These are phyloP conservation scores for Aureobasidium sp. DNA, from an alignment of 2,329 filamentous ascomycete genomes.

Conservation along the genomic window DNA sequence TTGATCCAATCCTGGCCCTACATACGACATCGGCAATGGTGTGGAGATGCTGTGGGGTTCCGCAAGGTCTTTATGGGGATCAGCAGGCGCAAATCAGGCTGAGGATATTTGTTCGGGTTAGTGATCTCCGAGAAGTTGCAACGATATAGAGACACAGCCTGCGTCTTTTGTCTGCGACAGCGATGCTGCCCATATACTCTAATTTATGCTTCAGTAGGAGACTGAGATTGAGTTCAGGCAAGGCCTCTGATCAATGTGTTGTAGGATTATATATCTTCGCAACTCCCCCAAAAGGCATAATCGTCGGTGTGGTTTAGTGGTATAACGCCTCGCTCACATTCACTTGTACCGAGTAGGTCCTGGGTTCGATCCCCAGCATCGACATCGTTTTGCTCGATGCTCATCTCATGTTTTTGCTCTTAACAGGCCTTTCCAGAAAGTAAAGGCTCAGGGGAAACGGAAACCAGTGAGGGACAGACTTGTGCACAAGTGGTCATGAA, in stretches of 20 bases:
- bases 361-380: slow-evolving; percentile 26
- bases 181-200: too few species aligned
- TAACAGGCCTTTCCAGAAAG: too few species aligned
- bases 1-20: neutral
- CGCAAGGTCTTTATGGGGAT: neutral
- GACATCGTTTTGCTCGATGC: slow-evolving; percentile 6
- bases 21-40: neutral
- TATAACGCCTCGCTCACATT: slow-evolving; percentile 27
- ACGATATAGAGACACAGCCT: too few species aligned
- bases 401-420: neutral
- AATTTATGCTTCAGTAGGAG: too few species aligned
- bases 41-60: neutral
- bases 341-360: slow-evolving; percentile 23
- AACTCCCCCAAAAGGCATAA: too few species aligned
- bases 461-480: too few species aligned
- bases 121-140: neutral
- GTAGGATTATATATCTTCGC: too few species aligned
- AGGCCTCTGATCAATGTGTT: too few species aligned
- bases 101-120: neutral
- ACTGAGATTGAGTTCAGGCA: too few species aligned
- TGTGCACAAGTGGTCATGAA: too few species aligned
- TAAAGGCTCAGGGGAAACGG: too few species aligned
- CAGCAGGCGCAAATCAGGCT: neutral
- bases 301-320: slow-evolving; percentile 27
- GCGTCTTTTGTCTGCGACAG: too few species aligned